phyloP scores from a whole-genome alignment of 2,329 filamentous ascomycete genomes.

The Penicillium griseofulvum region DNA sequence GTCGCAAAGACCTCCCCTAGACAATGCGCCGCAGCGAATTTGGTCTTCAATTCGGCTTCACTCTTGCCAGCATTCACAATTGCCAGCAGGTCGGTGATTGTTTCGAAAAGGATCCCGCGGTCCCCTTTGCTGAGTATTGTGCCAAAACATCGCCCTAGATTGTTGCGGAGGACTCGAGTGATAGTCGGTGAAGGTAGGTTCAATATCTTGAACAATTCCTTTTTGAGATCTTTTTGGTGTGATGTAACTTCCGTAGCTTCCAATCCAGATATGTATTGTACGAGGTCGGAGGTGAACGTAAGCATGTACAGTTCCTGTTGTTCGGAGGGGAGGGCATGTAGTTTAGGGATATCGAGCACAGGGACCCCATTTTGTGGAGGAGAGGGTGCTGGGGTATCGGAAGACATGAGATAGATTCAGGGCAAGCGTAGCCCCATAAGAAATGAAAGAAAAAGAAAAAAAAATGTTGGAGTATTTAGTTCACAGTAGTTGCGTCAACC shows the following conservation, averaged over 20 bases:
- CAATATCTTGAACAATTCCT: conserved; percentile 90
- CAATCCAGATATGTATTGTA: conserved; percentile 70
- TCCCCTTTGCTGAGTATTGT: conserved; percentile 82
- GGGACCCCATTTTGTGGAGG: conserved; percentile 35
- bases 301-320: conserved; percentile 95
- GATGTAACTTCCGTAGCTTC: conserved; percentile 76
- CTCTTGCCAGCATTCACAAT: conserved; percentile 72
- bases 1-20: conserved; percentile 84
- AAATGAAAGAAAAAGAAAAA: conserved; percentile 5
- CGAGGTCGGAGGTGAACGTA: conserved; percentile 79
- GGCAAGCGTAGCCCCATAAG: conserved; percentile 13
- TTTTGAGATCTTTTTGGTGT: conserved; percentile 89
- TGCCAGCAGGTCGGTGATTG: conserved; percentile 78
- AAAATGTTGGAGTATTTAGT: background rate
- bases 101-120: conserved; percentile 88
- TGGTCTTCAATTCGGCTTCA: conserved; percentile 73
- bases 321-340: conserved; percentile 84
- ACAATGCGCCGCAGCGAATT: conserved; percentile 84
- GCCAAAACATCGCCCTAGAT: conserved; percentile 78
- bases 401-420: conserved; percentile 37
- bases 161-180: conserved; percentile 85
- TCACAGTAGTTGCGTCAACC: conserved; percentile 11
- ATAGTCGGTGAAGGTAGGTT: conserved; percentile 77
- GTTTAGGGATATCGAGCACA: conserved; percentile 85
- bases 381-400: conserved; percentile 36